Evolutionary conservation across 345 rosid species (phyloP).

Genomic region (Mercurialis annua): DNA sequence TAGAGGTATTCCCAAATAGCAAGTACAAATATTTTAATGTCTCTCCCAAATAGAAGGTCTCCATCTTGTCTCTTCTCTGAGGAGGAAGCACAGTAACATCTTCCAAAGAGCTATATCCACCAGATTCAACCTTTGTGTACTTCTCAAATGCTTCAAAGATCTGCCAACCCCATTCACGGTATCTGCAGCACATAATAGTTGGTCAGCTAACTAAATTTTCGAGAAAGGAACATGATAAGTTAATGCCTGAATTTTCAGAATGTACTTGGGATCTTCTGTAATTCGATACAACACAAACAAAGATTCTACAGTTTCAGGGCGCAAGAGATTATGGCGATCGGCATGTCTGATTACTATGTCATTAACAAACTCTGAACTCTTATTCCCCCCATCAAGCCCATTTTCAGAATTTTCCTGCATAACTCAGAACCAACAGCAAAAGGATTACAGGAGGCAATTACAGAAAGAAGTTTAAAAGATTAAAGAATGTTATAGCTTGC

Average conservation of each 20-base stretch:
- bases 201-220: background rate
- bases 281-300: slow-evolving; percentile 78
- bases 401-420: slow-evolving; percentile 71
- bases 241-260: slow-evolving; percentile 7
- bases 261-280: slow-evolving; percentile 80
- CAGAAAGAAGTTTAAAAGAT: slow-evolving; percentile 9
- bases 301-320: slow-evolving; percentile 97
- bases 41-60: slow-evolving; percentile 90
- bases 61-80: slow-evolving; percentile 85
- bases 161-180: slow-evolving; percentile 96
- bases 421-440: slow-evolving; percentile 25
- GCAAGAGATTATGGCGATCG: slow-evolving; percentile 90
- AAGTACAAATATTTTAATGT: slow-evolving; percentile 84
- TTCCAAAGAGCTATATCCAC: slow-evolving; percentile 80
- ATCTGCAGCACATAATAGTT: slow-evolving; percentile 41
- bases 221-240: slow-evolving; percentile 9
- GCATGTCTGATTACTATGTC: slow-evolving; percentile 85
- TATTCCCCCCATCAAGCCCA: slow-evolving; percentile 89
- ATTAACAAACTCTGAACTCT: slow-evolving; percentile 60
- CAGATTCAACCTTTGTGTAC: slow-evolving; percentile 70
- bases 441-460: slow-evolving; percentile 2
- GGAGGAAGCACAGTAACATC: slow-evolving; percentile 86
- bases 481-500: background rate
- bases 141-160: slow-evolving; percentile 92
- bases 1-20: slow-evolving; percentile 74